Evolutionary conservation across 306 rosid species (phyloP).

Genomic region (Spatholobus suberectus): DNA sequence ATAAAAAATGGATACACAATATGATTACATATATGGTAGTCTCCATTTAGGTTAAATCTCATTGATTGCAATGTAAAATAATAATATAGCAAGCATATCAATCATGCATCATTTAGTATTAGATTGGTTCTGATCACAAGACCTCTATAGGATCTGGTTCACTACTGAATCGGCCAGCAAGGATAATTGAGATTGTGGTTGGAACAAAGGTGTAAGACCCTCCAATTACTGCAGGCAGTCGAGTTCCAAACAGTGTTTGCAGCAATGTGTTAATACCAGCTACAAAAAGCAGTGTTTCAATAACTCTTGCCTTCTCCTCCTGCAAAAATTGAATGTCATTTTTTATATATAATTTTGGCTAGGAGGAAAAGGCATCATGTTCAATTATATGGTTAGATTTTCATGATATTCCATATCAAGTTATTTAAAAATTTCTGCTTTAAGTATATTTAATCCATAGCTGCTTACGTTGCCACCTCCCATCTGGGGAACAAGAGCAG

Average conservation of each 20-base stretch:
- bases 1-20: neutral
- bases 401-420: slow-evolving; percentile 20
- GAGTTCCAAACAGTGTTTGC: slow-evolving; percentile 83
- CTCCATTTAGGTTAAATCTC: too few species aligned
- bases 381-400: slow-evolving; percentile 6
- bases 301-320: slow-evolving; percentile 94
- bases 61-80: too few species aligned
- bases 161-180: slow-evolving; percentile 84
- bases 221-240: slow-evolving; percentile 93
- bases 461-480: slow-evolving; percentile 98
- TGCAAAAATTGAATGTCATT: slow-evolving; percentile 36
- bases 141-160: slow-evolving; percentile 70
- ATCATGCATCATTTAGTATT: slow-evolving; percentile 29
- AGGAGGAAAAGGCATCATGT: neutral
- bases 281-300: slow-evolving; percentile 92
- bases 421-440: neutral
- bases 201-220: slow-evolving; percentile 96
- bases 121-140: slow-evolving; percentile 48
- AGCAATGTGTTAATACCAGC: slow-evolving; percentile 94
- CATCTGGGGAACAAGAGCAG: slow-evolving; percentile 99
- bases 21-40: neutral
- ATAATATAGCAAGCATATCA: slow-evolving; percentile 28
- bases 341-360: neutral
- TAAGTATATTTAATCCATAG: neutral
- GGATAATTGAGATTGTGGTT: slow-evolving; percentile 91